Evolutionary conservation across 1,139 yeast species (phyloP).

Genomic region (Meyerozyma carpophila): DNA sequence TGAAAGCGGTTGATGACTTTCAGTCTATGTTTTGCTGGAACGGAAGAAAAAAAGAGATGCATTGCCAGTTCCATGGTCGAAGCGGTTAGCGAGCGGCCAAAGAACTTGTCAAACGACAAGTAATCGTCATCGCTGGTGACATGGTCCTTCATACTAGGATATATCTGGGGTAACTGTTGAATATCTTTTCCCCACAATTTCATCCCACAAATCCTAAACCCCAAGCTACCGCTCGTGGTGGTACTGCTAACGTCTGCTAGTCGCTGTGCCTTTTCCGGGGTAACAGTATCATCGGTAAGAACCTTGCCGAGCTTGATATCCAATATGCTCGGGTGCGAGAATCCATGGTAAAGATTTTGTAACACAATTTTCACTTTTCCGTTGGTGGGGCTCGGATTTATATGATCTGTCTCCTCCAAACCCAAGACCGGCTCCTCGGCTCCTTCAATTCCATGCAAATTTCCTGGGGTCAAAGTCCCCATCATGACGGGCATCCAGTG

Average conservation of each 20-base stretch:
- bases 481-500: slow-evolving; percentile 51
- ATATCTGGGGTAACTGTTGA: slow-evolving; percentile 5
- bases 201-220: slow-evolving; percentile 87
- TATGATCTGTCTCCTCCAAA: background rate
- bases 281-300: slow-evolving; percentile 48
- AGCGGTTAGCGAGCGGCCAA: slow-evolving; percentile 56
- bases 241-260: slow-evolving; percentile 54
- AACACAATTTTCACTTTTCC: slow-evolving; percentile 53
- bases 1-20: slow-evolving; percentile 32
- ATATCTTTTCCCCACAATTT: slow-evolving; percentile 29
- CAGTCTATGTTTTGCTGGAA: slow-evolving; percentile 11
- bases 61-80: slow-evolving; percentile 47
- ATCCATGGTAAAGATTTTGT: slow-evolving; percentile 63
- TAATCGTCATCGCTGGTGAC: slow-evolving; percentile 28
- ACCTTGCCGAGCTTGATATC: slow-evolving; percentile 79
- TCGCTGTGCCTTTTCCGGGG: slow-evolving; percentile 55
- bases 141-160: slow-evolving; percentile 5
- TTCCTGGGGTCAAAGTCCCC: slow-evolving; percentile 36
- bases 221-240: slow-evolving; percentile 78
- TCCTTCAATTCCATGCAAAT: background rate
- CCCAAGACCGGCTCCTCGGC: background rate
- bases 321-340: slow-evolving; percentile 59
- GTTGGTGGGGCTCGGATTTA: slow-evolving; percentile 1
- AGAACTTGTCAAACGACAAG: slow-evolving; percentile 55
- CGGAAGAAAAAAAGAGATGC: slow-evolving; percentile 39